Evolutionary conservation across 257 asterid genomes (phyloP).

Genomic region (Solanum gandarillasii): DNA sequence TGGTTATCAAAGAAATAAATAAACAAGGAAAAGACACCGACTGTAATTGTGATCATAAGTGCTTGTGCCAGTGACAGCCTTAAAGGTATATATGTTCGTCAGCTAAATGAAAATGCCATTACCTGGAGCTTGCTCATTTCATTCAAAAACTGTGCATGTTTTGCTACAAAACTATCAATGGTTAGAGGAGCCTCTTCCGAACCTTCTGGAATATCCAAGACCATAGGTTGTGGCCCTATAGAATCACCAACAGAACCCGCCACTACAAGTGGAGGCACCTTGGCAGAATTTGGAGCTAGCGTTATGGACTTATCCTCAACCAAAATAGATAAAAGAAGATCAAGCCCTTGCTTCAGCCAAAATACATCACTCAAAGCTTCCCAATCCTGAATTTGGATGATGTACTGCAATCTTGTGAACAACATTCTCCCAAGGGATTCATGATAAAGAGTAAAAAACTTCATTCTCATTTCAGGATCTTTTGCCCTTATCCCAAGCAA

Average conservation of each 20-base stretch:
- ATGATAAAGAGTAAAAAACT: constrained; percentile 75
- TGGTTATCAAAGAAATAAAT: not conserved
- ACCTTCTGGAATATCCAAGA: constrained; percentile 61
- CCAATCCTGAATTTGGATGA: constrained; percentile 95
- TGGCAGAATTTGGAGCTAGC: constrained; percentile 93
- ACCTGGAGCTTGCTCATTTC: constrained; percentile 96
- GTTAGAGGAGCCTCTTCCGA: constrained; percentile 77
- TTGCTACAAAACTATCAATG: constrained; percentile 63
- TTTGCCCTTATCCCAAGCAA: constrained; percentile 90
- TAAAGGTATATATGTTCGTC: not conserved
- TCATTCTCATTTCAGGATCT: constrained; percentile 79
- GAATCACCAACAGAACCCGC: constrained; percentile 44
- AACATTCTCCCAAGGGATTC: constrained; percentile 83
- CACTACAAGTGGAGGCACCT: constrained; percentile 60
- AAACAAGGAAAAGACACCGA: not conserved
- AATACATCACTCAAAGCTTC: constrained; percentile 95
- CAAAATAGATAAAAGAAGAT: constrained; percentile 88
- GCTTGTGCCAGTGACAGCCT: not conserved
- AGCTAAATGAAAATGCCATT: constrained; percentile 2
- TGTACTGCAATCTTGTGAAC: constrained; percentile 86
- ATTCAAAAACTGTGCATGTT: constrained; percentile 74
- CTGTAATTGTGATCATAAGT: not conserved
- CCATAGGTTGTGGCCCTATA: constrained; percentile 71
- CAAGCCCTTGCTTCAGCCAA: constrained; percentile 99
- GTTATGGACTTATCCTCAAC: constrained; percentile 94